Evolutionary conservation across 805 yeast species (phyloP).

Genomic region (Saccharomycopsis fermentans): DNA sequence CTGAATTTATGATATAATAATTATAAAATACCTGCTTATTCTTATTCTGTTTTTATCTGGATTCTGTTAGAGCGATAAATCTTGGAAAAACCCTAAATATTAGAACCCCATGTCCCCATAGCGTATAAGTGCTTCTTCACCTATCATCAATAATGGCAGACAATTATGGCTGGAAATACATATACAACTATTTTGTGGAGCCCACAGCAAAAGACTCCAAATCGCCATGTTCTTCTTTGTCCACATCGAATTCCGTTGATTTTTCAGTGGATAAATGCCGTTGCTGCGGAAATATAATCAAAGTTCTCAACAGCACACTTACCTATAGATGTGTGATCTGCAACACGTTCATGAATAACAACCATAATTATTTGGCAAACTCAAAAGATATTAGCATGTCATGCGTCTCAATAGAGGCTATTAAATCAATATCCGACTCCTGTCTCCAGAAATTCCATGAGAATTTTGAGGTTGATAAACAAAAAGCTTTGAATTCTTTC

Average conservation of each 20-base stretch:
- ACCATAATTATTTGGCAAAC: conserved; percentile 12
- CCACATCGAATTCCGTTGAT: conserved; percentile 11
- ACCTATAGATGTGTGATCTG: conserved; percentile 57
- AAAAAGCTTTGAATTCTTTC: conserved; percentile 25
- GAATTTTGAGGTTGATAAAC: conserved; percentile 1
- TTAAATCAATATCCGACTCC: conserved; percentile 28
- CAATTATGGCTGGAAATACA: neutral
- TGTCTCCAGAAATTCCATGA: conserved; percentile 24
- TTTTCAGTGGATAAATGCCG: conserved; percentile 25
- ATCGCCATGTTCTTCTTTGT: conserved; percentile 15
- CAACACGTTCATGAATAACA: conserved; percentile 21
- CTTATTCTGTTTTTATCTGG: neutral
- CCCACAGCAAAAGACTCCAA: neutral
- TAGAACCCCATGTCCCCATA: no score
- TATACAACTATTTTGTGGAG: neutral
- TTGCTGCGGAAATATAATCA: conserved; percentile 39
- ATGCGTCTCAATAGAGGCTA: conserved; percentile 25
- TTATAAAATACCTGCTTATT: no score
- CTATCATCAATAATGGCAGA: neutral
- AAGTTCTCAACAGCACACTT: conserved; percentile 27
- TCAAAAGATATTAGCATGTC: neutral
- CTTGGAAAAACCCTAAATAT: no score
- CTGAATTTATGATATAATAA: no score
- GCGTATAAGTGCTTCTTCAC: neutral
- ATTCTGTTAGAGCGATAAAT: neutral